A percentile compares a stretch with the other conserved stretches of the same genome.
phyloP scores from a whole-genome alignment of 1,284 basidiomycete genomes.

The Rhodotorula sp. region DNA sequence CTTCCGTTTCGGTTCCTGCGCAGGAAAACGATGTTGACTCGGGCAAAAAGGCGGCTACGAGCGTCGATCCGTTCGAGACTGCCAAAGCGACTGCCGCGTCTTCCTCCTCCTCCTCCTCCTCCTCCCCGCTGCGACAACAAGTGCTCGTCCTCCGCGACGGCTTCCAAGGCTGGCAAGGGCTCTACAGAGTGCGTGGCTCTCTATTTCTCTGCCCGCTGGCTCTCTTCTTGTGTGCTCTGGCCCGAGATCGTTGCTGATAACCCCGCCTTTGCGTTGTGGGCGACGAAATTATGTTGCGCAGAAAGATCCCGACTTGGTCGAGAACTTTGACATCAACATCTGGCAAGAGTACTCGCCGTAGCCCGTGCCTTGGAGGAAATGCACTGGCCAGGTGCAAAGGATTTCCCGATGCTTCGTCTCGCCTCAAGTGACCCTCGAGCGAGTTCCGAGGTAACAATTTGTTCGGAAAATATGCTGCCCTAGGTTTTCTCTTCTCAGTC shows the following conservation, averaged over 20 bases:
- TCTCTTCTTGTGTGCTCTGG: neutral
- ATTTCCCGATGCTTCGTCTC: neutral
- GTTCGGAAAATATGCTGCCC: neutral
- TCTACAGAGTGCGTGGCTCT: slow-evolving; percentile 44
- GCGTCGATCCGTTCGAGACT: slow-evolving; percentile 17
- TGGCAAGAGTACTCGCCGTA: slow-evolving; percentile 39
- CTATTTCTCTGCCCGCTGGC: neutral
- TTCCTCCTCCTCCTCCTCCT: too few relatives aligned
- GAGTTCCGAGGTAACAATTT: too few relatives aligned
- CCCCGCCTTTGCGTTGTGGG: too few relatives aligned
- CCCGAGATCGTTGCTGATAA: neutral
- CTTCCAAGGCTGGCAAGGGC: slow-evolving; percentile 46
- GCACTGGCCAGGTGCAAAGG: neutral
- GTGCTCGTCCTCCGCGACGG: slow-evolving; percentile 49
- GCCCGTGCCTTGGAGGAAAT: neutral
- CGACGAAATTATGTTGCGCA: neutral
- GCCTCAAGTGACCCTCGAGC: too few relatives aligned
- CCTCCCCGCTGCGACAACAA: slow-evolving; percentile 42
- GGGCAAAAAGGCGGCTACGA: neutral
- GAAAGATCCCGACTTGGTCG: slow-evolving; percentile 45
- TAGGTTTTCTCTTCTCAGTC: neutral
- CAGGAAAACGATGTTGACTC: neutral
- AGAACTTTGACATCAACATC: slow-evolving; percentile 45
- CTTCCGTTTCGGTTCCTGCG: too few relatives aligned
- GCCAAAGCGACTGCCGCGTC: neutral